Conservation (phyloP, 305 asterid genomes). For the Plantago rigida region DNA sequence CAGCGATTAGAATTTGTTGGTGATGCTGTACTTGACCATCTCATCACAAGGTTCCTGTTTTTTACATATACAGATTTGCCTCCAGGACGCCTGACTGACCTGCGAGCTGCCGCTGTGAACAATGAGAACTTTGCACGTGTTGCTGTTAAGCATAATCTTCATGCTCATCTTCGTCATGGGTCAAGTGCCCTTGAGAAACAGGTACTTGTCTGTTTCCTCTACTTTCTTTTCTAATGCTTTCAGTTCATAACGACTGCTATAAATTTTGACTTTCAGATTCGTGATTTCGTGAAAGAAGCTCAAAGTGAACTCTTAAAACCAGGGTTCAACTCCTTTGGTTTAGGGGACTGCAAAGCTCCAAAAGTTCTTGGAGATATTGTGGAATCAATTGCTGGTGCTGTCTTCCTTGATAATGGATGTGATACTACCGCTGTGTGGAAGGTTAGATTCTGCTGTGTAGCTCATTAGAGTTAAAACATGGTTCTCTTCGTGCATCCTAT, state of each 20-base stretch:
- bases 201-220: slow-evolving; percentile 31
- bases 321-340: slow-evolving; percentile 88
- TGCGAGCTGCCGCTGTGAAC: slow-evolving; percentile 99
- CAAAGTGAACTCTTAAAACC: slow-evolving; percentile 64
- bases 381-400: slow-evolving; percentile 97
- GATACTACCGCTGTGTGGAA: slow-evolving; percentile 78
- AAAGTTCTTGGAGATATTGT: slow-evolving; percentile 98
- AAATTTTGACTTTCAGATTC: slow-evolving; percentile 47
- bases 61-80: slow-evolving; percentile 94
- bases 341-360: slow-evolving; percentile 99
- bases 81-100: slow-evolving; percentile 96
- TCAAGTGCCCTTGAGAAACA: slow-evolving; percentile 96
- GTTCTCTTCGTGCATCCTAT: neutral
- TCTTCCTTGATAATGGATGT: slow-evolving; percentile 80
- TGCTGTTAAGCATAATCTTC: slow-evolving; percentile 85
- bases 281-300: slow-evolving; percentile 86
- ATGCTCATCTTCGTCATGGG: slow-evolving; percentile 90
- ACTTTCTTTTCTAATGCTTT: slow-evolving; percentile 8
- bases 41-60: slow-evolving; percentile 78
- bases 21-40: slow-evolving; percentile 97
- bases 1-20: slow-evolving; percentile 97
- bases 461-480: neutral
- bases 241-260: slow-evolving; percentile 13
- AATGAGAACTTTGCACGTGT: slow-evolving; percentile 98
- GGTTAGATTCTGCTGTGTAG: slow-evolving; percentile 40